Conservation (phyloP, 75 land plant species). For the Sequoiadendron giganteum region DNA sequence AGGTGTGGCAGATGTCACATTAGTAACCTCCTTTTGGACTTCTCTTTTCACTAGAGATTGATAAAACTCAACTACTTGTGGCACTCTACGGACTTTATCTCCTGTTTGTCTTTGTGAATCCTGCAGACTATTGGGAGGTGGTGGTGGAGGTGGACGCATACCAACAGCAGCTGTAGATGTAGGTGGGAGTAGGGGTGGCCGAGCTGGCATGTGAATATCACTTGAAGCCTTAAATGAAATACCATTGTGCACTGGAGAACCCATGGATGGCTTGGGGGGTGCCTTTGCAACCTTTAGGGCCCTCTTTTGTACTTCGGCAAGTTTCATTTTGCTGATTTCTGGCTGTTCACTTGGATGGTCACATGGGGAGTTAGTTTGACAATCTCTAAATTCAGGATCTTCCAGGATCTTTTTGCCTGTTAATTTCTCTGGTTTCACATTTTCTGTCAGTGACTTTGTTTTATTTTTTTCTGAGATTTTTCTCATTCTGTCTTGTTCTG, state of each 20-base stretch:
- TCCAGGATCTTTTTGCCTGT: constrained; percentile 13
- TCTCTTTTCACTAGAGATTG: constrained; percentile 97
- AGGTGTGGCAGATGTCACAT: constrained; percentile 37
- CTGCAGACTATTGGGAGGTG: constrained; percentile 47
- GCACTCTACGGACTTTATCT: constrained; percentile 86
- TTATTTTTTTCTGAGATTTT: constrained; percentile 33
- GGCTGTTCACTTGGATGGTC: constrained; percentile 16
- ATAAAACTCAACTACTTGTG: constrained; percentile 94
- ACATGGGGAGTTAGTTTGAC: constrained; percentile 19
- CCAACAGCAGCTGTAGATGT: constrained; percentile 35
- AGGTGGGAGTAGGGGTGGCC: constrained; percentile 41
- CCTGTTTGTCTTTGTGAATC: constrained; percentile 64
- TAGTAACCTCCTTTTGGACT: constrained; percentile 65
- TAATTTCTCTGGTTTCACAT: constrained; percentile 37
- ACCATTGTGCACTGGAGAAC: constrained; percentile 14
- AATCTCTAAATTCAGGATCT: constrained; percentile 11
- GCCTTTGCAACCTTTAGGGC: constrained; percentile 67
- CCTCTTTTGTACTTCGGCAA: constrained; percentile 79
- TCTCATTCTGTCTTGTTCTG: constrained; percentile 66
- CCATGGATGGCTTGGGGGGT: constrained; percentile 73
- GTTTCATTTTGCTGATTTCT: constrained; percentile 65
- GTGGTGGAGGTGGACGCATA: constrained; percentile 54
- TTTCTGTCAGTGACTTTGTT: constrained; percentile 19
- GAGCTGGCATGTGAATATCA: constrained; percentile 23
- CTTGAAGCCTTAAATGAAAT: constrained; percentile 14